phyloP scores from a whole-genome alignment of 306 rosid species.

The Quillaja saponaria region DNA sequence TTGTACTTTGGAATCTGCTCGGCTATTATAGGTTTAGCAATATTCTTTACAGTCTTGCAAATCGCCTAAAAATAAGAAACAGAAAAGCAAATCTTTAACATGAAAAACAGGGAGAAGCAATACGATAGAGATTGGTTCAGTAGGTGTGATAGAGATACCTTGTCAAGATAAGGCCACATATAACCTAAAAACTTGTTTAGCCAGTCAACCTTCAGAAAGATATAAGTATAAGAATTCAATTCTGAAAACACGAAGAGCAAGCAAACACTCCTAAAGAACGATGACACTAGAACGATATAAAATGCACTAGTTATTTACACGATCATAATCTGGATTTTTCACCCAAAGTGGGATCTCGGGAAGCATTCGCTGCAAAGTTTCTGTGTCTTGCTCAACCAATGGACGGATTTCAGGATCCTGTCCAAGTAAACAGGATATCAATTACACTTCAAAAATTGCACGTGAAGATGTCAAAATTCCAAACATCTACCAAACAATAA shows the following conservation, averaged over 20 bases:
- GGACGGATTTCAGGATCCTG: slow-evolving; percentile 68
- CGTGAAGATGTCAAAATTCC: neutral
- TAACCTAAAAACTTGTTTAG: slow-evolving; percentile 67
- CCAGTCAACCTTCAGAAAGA: slow-evolving; percentile 70
- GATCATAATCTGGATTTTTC: slow-evolving; percentile 88
- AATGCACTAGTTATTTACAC: slow-evolving; percentile 44
- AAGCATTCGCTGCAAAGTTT: slow-evolving; percentile 64
- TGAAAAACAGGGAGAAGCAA: slow-evolving; percentile 1
- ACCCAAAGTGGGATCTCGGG: slow-evolving; percentile 96
- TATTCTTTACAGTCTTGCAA: slow-evolving; percentile 67
- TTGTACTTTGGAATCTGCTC: slow-evolving; percentile 81
- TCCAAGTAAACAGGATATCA: slow-evolving; percentile 21
- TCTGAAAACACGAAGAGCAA: slow-evolving; percentile 17
- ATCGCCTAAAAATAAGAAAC: slow-evolving; percentile 53
- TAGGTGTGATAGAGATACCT: slow-evolving; percentile 46
- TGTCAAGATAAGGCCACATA: slow-evolving; percentile 97
- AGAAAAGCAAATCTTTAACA: neutral
- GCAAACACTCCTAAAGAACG: slow-evolving; percentile 3
- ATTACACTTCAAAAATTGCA: slow-evolving; percentile 1
- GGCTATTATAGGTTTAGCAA: slow-evolving; percentile 81
- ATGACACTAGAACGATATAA: neutral
- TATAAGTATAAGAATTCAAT: neutral
- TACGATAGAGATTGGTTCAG: neutral
- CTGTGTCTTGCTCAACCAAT: slow-evolving; percentile 67
- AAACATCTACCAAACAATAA: neutral